phyloP scores from a whole-genome alignment of 106 monocot species.

The Iris macrosiphon region DNA sequence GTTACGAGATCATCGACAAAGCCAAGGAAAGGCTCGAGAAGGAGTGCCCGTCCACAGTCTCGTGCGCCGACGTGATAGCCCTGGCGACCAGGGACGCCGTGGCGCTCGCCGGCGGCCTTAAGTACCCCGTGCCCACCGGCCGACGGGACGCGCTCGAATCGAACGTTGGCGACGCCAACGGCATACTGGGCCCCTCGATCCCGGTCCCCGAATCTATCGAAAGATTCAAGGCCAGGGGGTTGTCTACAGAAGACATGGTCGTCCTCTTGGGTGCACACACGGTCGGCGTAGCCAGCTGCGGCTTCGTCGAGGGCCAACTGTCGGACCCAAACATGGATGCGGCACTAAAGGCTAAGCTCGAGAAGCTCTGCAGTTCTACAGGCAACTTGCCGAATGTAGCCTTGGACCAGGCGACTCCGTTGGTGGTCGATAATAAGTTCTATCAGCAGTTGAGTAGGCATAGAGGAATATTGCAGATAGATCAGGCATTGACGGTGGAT shows the following conservation, averaged over 20 bases:
- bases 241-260: slow-evolving; percentile 25
- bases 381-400: background rate
- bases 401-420: slow-evolving; percentile 20
- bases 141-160: slow-evolving; percentile 25
- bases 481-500: slow-evolving; percentile 28
- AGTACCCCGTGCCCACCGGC: slow-evolving; percentile 26
- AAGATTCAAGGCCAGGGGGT: slow-evolving; percentile 9
- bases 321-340: slow-evolving; percentile 20
- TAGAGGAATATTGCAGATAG: slow-evolving; percentile 24
- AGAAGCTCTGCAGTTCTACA: background rate
- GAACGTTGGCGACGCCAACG: slow-evolving; percentile 6
- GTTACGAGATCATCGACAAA: slow-evolving; percentile 21
- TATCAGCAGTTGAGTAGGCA: slow-evolving; percentile 10
- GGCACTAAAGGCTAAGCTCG: background rate
- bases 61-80: slow-evolving; percentile 40
- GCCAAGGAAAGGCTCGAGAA: slow-evolving; percentile 23
- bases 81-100: slow-evolving; percentile 28
- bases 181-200: slow-evolving; percentile 19
- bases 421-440: slow-evolving; percentile 20
- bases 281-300: slow-evolving; percentile 21
- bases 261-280: slow-evolving; percentile 29
- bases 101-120: slow-evolving; percentile 21
- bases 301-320: slow-evolving; percentile 20
- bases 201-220: slow-evolving; percentile 4
- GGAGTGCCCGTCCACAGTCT: slow-evolving; percentile 25